These are phyloP conservation scores for Phytophthora constricta DNA, from an alignment of 352 stramenopile species.

Conservation along the genomic window DNA sequence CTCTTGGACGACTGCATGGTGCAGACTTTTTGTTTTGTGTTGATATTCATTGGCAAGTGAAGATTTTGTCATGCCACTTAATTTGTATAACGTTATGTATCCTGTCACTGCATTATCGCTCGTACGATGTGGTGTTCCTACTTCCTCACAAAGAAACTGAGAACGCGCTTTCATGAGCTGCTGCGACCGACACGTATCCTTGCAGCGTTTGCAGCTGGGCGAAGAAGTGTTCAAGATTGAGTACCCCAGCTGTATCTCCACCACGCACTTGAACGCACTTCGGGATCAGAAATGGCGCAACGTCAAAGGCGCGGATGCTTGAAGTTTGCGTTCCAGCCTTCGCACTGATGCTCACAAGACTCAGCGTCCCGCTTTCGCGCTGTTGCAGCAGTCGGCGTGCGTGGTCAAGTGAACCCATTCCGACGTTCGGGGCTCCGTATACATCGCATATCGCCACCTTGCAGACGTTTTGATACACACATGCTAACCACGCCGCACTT, in stretches of 20 bases:
- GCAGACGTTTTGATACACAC: conserved; percentile 53
- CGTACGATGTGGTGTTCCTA: too few species aligned
- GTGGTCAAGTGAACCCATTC: not conserved
- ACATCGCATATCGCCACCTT: conserved; percentile 30
- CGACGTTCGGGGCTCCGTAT: conserved; percentile 14
- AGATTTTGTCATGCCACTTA: too few species aligned
- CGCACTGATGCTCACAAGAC: conserved; percentile 54
- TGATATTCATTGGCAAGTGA: too few species aligned
- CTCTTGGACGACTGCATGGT: not conserved
- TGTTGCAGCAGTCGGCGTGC: conserved; percentile 29
- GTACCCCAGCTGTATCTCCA: conserved; percentile 8
- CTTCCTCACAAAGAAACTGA: conserved; percentile 20
- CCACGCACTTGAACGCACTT: conserved; percentile 52
- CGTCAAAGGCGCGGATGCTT: conserved; percentile 45
- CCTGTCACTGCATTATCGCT: too few species aligned
- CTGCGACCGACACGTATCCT: conserved; percentile 45
- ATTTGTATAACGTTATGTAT: too few species aligned
- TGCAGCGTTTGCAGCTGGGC: conserved; percentile 64
- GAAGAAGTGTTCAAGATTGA: conserved; percentile 66
- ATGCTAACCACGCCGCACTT: conserved; percentile 46
- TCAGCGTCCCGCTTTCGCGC: conserved; percentile 42
- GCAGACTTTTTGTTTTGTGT: not conserved
- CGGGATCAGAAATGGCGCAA: conserved; percentile 43
- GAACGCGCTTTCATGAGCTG: conserved; percentile 47
- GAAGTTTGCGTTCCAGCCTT: conserved; percentile 29